Evolutionary conservation across 192 early-diverging fungal genomes (phyloP).

Genomic region (Rhizophlyctis rosea): DNA sequence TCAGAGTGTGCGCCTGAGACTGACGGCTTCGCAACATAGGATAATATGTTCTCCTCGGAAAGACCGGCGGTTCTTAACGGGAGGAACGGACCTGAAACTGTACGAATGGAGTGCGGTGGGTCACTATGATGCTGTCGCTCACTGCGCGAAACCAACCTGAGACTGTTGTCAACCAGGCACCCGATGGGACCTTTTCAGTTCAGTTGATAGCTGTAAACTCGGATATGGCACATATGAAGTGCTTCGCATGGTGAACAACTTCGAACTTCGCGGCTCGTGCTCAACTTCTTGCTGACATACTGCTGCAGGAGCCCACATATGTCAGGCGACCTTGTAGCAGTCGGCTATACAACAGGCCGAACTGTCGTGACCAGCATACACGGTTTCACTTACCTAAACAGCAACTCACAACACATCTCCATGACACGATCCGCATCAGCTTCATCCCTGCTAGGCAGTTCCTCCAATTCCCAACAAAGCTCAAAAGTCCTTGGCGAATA

Average conservation of each 20-base stretch:
- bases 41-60: constrained; percentile 24
- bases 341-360: constrained; percentile 56
- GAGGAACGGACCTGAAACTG: constrained; percentile 52
- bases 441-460: constrained; percentile 5
- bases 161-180: too few relatives aligned
- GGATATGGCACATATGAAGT: constrained; percentile 46
- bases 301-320: not conserved
- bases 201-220: constrained; percentile 44
- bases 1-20: too few relatives aligned
- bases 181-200: not conserved
- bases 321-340: constrained; percentile 54
- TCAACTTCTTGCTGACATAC: not conserved
- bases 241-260: constrained; percentile 6
- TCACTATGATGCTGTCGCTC: too few relatives aligned
- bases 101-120: constrained; percentile 45
- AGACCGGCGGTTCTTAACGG: constrained; percentile 48
- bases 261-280: not conserved
- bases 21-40: too few relatives aligned
- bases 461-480: not conserved
- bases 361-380: constrained; percentile 49
- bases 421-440: constrained; percentile 15
- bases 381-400: constrained; percentile 15
- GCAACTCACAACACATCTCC: not conserved
- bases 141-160: too few relatives aligned
- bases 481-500: constrained; percentile 38